Percentiles rank a stretch among this genome's conserved stretches.
Conservation (phyloP, 2,329 filamentous ascomycete species). For the Sarocladiaceae sp. region DNA sequence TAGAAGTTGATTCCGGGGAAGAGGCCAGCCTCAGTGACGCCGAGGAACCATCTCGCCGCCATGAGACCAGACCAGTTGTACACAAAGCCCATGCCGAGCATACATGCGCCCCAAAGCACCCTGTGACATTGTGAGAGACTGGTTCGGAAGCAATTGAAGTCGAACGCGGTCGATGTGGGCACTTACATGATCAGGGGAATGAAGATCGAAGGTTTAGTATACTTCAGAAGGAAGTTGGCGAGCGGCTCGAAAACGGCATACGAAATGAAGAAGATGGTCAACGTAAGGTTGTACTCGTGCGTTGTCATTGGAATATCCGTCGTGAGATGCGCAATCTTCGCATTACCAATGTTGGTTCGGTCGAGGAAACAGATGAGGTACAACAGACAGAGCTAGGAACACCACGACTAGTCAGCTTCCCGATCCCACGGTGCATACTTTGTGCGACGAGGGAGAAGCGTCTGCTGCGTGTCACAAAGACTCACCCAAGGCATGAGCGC, state of each 20-base stretch:
- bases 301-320: constrained; percentile 59
- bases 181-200: constrained; percentile 76
- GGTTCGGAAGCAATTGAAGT: not conserved
- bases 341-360: constrained; percentile 74
- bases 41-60: constrained; percentile 67
- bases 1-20: constrained; percentile 79
- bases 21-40: constrained; percentile 69
- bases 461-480: not conserved
- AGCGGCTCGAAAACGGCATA: constrained; percentile 76
- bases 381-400: constrained; percentile 56
- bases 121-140: constrained; percentile 29
- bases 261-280: constrained; percentile 84
- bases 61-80: constrained; percentile 61
- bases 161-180: not conserved
- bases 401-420: constrained; percentile 7
- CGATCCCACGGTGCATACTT: not conserved
- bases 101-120: constrained; percentile 61
- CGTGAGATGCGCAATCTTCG: constrained; percentile 51
- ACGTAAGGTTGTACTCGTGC: constrained; percentile 65
- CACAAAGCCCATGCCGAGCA: constrained; percentile 67
- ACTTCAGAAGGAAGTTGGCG: constrained; percentile 78
- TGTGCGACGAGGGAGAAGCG: constrained; percentile 1
- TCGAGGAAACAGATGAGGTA: constrained; percentile 74
- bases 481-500: constrained; percentile 56
- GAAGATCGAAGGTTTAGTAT: constrained; percentile 70